Conservation (phyloP, 1,284 basidiomycete genomes). For the Sporisorium sorghi region DNA sequence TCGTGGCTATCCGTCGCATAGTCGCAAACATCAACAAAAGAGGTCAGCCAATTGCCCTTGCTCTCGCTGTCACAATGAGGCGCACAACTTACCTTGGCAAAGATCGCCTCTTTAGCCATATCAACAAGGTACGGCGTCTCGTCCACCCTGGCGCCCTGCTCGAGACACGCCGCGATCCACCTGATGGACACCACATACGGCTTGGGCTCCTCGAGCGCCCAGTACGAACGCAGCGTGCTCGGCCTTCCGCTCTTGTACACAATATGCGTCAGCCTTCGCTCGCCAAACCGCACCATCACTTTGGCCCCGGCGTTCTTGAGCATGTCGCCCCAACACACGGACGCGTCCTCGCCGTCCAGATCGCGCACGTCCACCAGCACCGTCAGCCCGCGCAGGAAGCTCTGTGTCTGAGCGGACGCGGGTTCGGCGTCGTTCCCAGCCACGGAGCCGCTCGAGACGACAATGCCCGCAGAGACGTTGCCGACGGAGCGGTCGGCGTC, state of each 20-base stretch:
- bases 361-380: conserved; percentile 63
- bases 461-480: conserved; percentile 34
- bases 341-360: conserved; percentile 60
- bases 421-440: not conserved
- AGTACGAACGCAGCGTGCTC: conserved; percentile 54
- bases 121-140: conserved; percentile 62
- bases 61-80: no score
- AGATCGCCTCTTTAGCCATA: conserved; percentile 62
- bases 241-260: conserved; percentile 62
- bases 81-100: conserved; percentile 48
- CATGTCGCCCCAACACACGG: conserved; percentile 55
- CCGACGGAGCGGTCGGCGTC: conserved; percentile 40
- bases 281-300: conserved; percentile 49
- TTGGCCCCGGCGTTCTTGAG: conserved; percentile 58
- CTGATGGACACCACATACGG: conserved; percentile 61
- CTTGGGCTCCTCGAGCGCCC: conserved; percentile 46
- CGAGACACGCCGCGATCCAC: conserved; percentile 58
- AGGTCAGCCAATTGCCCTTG: no score
- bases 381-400: conserved; percentile 53
- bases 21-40: not conserved
- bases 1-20: conserved; percentile 25
- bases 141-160: conserved; percentile 49
- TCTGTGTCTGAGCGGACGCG: conserved; percentile 5
- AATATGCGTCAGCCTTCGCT: conserved; percentile 58
- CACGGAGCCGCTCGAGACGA: conserved; percentile 6